Evolutionary conservation across 75 land plant genomes (phyloP), one percentile per base, ranked within the genome.

Genomic region (Pinus tabuliformis): DNA sequence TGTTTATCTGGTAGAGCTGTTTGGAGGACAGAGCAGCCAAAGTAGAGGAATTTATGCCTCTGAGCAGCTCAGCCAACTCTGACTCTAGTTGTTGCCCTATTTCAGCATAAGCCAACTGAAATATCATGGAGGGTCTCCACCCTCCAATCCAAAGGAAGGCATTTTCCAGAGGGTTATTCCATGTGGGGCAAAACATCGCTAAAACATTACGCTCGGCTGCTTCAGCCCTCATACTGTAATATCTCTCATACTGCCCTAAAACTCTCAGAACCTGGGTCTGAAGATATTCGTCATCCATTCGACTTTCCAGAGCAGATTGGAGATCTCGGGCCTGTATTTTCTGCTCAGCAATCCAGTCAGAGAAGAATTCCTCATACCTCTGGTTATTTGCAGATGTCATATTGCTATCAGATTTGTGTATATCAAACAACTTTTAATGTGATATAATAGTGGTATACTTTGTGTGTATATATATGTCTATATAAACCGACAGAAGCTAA

Each of bases 81-180:
- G 76, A 59, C 78, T 90, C 89, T 6, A 86, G 57, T 74, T 84
- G 91, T n/a, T 83, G 76, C 11, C 95, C 93, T 0, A 86, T 37
- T 79, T 83, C 83, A 64, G 91, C 86, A 81, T 86, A 91, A 26
- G 85, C 73, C 52, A 92, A 74, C 54, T 92, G 95, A 68, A 92
- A 86, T n/a, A 86, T 89, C 62, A 79, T 71, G 62, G 81, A 75
- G 18, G 95, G 95, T 16, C 93, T 64, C 92, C 91, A 92, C 5
- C 93, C 95, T 58, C 89, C 95, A 9, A 86, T 77, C 95, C 95
- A 92, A 13, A 84, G 65, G 79, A 88, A 86, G 5, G 87, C 81
- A 57, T 84, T 83, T 81, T 92, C 93, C 13, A 91, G 68, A 14
- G 80, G 56, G 59, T 62, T 68, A 15, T n/a, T 73, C 95, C 95